Evolutionary conservation across 306 rosid species (phyloP).

Genomic region (Dalbergia oliveri): DNA sequence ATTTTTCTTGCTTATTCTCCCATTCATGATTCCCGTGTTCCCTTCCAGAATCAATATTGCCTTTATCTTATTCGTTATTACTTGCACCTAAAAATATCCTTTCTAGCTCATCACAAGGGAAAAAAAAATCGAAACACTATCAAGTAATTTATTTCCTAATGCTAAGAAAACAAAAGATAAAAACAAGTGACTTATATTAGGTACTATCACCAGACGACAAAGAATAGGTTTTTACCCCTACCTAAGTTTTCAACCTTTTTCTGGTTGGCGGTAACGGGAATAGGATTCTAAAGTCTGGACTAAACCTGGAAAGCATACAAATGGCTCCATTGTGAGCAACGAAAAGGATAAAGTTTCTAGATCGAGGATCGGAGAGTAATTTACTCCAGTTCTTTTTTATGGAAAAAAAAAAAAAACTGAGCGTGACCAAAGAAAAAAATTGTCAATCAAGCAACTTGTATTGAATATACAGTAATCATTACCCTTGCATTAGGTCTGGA

Average conservation of each 20-base stretch:
- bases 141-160: neutral
- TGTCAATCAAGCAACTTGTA: neutral
- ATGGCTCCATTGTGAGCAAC: slow-evolving; percentile 18
- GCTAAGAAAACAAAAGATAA: neutral
- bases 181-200: no score
- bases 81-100: no score
- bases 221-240: no score
- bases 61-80: neutral
- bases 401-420: no score
- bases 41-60: neutral
- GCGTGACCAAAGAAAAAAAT: neutral
- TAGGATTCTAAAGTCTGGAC: neutral
- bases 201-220: no score
- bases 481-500: neutral
- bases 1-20: neutral
- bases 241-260: no score
- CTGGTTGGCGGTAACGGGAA: no score
- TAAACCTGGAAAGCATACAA: neutral
- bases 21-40: neutral
- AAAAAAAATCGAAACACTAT: neutral
- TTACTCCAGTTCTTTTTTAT: no score
- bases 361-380: neutral
- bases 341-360: neutral
- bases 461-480: neutral
- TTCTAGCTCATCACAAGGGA: neutral